Base-by-base conservation (phyloP, 2,329 filamentous ascomycete species). In the Colletotrichum agaves region DNA sequence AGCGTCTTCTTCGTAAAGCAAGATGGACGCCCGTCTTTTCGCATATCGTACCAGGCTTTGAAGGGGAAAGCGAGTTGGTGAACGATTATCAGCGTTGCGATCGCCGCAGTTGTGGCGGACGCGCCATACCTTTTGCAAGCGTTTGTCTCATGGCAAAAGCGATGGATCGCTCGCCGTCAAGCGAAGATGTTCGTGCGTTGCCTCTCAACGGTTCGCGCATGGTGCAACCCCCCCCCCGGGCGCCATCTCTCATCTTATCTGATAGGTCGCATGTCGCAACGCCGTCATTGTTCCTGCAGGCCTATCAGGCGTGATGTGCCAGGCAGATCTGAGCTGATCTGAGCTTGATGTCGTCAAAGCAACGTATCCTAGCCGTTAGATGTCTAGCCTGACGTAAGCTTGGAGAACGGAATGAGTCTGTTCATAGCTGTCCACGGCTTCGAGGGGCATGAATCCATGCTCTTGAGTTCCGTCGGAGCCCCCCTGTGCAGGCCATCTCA, bases 321-420 rank as follows among this genome's bases (percentile, higher is more conserved):
- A 63, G 33, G 39, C 44, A 46, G n/a, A n/a, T n/a, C n/a, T n/a
- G n/a, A n/a, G n/a, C n/a, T n/a, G 37, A 39, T 57, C 60, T 52
- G 52, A 52, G 46, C 58, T 57, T 47, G 60, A 49, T 58, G 44
- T 52, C 44, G 17, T 53, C 50, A 63, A 46, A 41, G 23, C 55
- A 68, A 23, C 65, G 27, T 5, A 37, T 27, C 41, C 63, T 67
- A 52, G 59, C 63, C 63, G 43, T 39, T 53, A 35, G 27, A 49
- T 35, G 63, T 15, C 19, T 65, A 60, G 61, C 35, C 53, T 56
- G 65, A 65, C 62, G 62, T 58, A 33, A 60, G 52, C 58, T 50
- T 61, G 68, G 63, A 67, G 52, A 59, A 15, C 3, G 19, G 5
- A 7, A 52, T 52, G 57, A 53, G 67, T 58, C 67, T 53, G 62